phyloP scores from a whole-genome alignment of 169 alveolate species.

The Cryptosporidium sp. region DNA sequence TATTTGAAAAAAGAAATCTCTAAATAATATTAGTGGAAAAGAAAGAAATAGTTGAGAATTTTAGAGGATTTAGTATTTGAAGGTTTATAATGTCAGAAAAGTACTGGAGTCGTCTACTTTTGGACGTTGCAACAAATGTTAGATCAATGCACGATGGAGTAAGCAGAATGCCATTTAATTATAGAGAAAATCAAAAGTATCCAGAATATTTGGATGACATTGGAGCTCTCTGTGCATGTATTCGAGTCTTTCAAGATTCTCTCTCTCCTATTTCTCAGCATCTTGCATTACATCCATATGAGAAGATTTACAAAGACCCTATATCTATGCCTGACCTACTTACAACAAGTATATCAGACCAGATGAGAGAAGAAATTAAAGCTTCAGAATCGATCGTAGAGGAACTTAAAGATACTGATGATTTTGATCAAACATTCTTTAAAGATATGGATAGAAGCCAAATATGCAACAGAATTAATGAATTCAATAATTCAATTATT shows the following conservation, averaged over 20 bases:
- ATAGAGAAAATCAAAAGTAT: conserved; percentile 32
- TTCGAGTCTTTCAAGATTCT: conserved; percentile 61
- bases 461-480: conserved; percentile 48
- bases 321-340: conserved; percentile 61
- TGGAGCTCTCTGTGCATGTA: conserved; percentile 74
- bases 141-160: conserved; percentile 64
- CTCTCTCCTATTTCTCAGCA: conserved; percentile 63
- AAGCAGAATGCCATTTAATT: conserved; percentile 36
- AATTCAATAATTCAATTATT: conserved; percentile 40
- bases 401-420: conserved; percentile 3
- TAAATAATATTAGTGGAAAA: neutral
- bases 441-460: conserved; percentile 21
- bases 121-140: conserved; percentile 48
- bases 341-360: conserved; percentile 53
- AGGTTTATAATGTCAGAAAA: conserved; percentile 13
- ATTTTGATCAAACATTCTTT: neutral
- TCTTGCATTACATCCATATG: conserved; percentile 53
- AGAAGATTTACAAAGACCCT: conserved; percentile 70
- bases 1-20: too few relatives aligned
- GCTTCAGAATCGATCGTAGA: conserved; percentile 14
- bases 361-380: conserved; percentile 58
- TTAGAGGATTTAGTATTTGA: neutral
- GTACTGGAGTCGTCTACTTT: conserved; percentile 44
- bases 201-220: conserved; percentile 71
- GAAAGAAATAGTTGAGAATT: neutral